Evolutionary conservation across 371 early-diverging fungal genomes (phyloP), one percentile per base, ranked within the genome.

Genomic region (Mucor circinelloides): DNA sequence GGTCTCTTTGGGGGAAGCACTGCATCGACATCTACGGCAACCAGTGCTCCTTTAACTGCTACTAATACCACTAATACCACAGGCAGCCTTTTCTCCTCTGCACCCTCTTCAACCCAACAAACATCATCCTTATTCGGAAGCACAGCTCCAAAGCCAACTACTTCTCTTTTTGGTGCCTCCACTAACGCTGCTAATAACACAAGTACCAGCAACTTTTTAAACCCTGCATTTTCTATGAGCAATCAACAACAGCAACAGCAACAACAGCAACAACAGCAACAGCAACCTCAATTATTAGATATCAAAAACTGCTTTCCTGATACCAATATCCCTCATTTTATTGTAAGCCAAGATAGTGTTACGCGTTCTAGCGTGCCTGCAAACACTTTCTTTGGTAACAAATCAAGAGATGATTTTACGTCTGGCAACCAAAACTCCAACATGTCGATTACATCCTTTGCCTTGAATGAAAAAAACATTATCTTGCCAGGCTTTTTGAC

Each of bases 251-350:
- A 72, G 10, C 67, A 58, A 34, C 69, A 63, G 28, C 63, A 57
- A 63, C 68, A 64, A 61, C 70, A 70, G 57, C 77, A 73, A 40
- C 70, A 69, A 44, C 73, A 70, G 38, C 69, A 71, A 40, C 68
- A 70, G 31, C 56, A 64, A 21, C 15, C 48, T 23, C 38, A 25
- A 10, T 44, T 72, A 13, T 58, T 72, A 8, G 69, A 64, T 57
- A 42, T 74, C n/a, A 44, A 63, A 4, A 64, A 60, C 10, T 65
- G 58, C 30, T 74, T 77, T 34, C 67, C 72, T 12, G 78, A 63
- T 40, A 60, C 52, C 13, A 48, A 58, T 25, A 55, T 46, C 10
- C 56, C 64, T 44, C 50, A 52, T 34, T 64, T 56, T 42, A 9
- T 64, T 28, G 52, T 64, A 5, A 60, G 38, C 13, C 46, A 72